Evolutionary conservation across 1,139 yeast genomes (phyloP).

Genomic region (Scheffersomyces cryptocercus): DNA sequence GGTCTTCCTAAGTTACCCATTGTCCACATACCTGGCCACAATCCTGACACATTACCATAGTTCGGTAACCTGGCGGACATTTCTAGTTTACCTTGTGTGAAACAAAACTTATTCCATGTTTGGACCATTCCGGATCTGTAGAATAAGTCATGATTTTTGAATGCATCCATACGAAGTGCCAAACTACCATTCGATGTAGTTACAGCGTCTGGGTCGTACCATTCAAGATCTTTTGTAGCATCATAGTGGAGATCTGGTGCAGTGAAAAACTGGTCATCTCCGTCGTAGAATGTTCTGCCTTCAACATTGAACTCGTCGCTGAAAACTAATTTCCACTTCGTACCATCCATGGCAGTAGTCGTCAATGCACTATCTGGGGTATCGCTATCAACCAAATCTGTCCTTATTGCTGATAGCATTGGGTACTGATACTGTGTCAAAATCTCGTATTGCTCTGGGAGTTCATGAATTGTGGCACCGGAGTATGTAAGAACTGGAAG

Average conservation of each 20-base stretch:
- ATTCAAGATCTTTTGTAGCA: conserved; percentile 33
- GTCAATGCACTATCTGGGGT: conserved; percentile 21
- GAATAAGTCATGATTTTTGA: conserved; percentile 28
- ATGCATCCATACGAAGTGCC: conserved; percentile 26
- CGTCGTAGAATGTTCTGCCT: conserved; percentile 32
- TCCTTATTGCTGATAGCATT: conserved; percentile 22
- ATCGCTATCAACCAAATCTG: conserved; percentile 28
- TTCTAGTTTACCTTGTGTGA: conserved; percentile 27
- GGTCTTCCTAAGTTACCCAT: conserved; percentile 35
- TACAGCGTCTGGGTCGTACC: conserved; percentile 35
- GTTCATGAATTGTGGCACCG: conserved; percentile 16
- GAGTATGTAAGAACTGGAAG: conserved; percentile 30
- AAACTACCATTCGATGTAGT: conserved; percentile 29
- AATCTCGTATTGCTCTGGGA: conserved; percentile 22
- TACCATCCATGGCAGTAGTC: conserved; percentile 18
- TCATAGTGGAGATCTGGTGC: conserved; percentile 30
- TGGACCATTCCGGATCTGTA: conserved; percentile 36
- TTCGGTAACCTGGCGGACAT: conserved; percentile 28
- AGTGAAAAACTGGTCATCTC: conserved; percentile 32
- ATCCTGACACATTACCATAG: conserved; percentile 29
- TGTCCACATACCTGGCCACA: conserved; percentile 38
- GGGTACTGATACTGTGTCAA: conserved; percentile 27
- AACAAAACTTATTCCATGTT: conserved; percentile 32
- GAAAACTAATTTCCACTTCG: conserved; percentile 27
- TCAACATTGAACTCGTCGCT: conserved; percentile 32